Evolutionary conservation across 805 yeast genomes (phyloP).

Genomic region (Groenewaldozyma salmanticensis): DNA sequence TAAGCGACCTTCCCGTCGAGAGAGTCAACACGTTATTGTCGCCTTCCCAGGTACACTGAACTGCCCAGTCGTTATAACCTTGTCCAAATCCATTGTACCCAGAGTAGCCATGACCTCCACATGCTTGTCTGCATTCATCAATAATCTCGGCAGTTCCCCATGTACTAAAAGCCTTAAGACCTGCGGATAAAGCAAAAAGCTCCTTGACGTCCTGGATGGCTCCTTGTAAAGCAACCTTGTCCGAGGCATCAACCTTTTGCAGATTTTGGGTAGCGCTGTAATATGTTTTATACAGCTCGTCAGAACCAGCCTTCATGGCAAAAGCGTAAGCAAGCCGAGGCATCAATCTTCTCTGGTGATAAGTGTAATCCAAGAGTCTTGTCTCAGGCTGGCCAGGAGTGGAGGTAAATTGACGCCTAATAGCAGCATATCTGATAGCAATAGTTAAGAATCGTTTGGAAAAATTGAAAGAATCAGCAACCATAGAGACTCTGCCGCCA

Average conservation of each 20-base stretch:
- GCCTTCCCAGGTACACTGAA: constrained; percentile 98
- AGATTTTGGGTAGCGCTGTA: constrained; percentile 39
- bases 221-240: constrained; percentile 36
- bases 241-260: constrained; percentile 30
- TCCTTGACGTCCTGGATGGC: constrained; percentile 57
- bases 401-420: constrained; percentile 72
- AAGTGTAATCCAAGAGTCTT: constrained; percentile 74
- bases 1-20: constrained; percentile 71
- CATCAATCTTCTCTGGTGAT: constrained; percentile 78
- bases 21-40: constrained; percentile 82
- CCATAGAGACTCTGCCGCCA: constrained; percentile 88
- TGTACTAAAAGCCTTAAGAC: constrained; percentile 80
- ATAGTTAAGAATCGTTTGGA: constrained; percentile 73
- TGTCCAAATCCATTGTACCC: constrained; percentile 88
- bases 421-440: constrained; percentile 82
- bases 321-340: constrained; percentile 75
- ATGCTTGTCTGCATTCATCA: constrained; percentile 84
- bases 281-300: constrained; percentile 39
- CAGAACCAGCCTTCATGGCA: constrained; percentile 64
- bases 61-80: constrained; percentile 89
- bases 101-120: constrained; percentile 96
- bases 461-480: constrained; percentile 70
- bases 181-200: constrained; percentile 75
- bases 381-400: constrained; percentile 45
- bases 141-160: constrained; percentile 76